Evolutionary conservation across 345 rosid genomes (phyloP).

Genomic region (Syzygium grande): DNA sequence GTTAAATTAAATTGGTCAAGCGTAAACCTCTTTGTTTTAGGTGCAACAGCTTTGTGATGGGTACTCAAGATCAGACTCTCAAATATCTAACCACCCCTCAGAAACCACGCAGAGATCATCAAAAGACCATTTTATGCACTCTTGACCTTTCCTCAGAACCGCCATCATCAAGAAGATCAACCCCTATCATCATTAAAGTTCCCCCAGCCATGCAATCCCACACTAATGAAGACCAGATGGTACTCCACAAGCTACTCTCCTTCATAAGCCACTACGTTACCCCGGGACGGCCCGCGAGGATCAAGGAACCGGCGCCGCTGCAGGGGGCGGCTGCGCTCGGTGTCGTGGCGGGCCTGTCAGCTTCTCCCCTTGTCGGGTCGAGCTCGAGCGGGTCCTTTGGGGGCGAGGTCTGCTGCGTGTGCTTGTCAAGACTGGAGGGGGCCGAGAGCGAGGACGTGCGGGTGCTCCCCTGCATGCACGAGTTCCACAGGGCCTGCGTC

Average conservation of each 20-base stretch:
- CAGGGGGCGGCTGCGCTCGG: neutral
- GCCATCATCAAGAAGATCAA: neutral
- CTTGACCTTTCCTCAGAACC: neutral
- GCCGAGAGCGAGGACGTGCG: slow-evolving; percentile 2
- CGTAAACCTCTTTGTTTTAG: slow-evolving; percentile 26
- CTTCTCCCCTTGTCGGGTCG: neutral
- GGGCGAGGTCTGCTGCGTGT: slow-evolving; percentile 51
- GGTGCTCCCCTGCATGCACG: slow-evolving; percentile 59
- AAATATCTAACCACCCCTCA: slow-evolving; percentile 16
- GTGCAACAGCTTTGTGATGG: slow-evolving; percentile 40
- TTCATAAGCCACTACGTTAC: slow-evolving; percentile 12
- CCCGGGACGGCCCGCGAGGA: slow-evolving; percentile 6
- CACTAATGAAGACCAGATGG: slow-evolving; percentile 8
- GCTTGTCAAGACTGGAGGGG: slow-evolving; percentile 36
- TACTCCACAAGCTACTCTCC: slow-evolving; percentile 15
- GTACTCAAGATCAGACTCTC: slow-evolving; percentile 7
- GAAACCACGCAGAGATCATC: slow-evolving; percentile 21
- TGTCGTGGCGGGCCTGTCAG: neutral
- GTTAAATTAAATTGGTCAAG: slow-evolving; percentile 9
- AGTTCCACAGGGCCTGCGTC: slow-evolving; percentile 57
- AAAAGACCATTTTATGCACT: neutral
- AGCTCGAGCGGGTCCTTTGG: slow-evolving; percentile 2
- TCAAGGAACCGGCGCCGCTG: neutral
- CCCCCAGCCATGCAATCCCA: neutral
- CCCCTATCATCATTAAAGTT: neutral